Evolutionary conservation across 768 basidiomycete genomes (phyloP), one percentile per base, ranked within the genome.

Genomic region (Termitomyces sp.): DNA sequence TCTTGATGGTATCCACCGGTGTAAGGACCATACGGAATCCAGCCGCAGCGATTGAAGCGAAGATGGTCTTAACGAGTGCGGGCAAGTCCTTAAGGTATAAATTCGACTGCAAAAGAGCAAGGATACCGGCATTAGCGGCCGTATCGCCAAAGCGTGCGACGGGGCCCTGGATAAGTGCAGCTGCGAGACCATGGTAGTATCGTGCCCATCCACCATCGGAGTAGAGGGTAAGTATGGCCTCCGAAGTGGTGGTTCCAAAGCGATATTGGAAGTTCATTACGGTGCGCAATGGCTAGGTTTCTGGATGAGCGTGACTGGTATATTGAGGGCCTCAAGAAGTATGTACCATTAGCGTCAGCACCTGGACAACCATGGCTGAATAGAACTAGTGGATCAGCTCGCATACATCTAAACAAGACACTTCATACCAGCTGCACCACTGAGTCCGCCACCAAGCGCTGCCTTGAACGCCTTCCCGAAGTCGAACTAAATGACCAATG

Each of bases 201-300:
- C 95, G 82, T 39, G 81, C 75, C 76, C 81, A 88, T 9, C 93
- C 92, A 15, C 94, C 93, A 59, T 94, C 89, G 2, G 72, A 73
- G 69, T 89, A 89, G 18, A 95, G 84, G 3, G 83, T 91, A 50
- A 72, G 70, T 58, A 80, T 82, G 13, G 91, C 87, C 41, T 80
- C 73, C 0, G 84, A 84, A 6, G 85, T 85, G 1, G 85, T 81
- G 2, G 88, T 88, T n/a, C 95, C 95, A 68, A 85, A 95, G 55
- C 88, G 84, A 70, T 95, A 94, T 74, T 95, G 93, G 69, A 91
- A 97, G 77, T 98, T 98, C 96, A 98, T 98, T 57, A 95, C 81
- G 2, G 95, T 97, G n/a, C 93, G 84, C n/a, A 96, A 72, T 6
- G 93, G 94, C 89, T 89, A 55, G 16, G 13, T 30, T 31, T n/a